Percentiles rank a stretch among this genome's conserved stretches.
These are phyloP conservation scores for Cryptosporidium meleagridis DNA, from an alignment of 169 alveolate genomes.

Conservation along the genomic window DNA sequence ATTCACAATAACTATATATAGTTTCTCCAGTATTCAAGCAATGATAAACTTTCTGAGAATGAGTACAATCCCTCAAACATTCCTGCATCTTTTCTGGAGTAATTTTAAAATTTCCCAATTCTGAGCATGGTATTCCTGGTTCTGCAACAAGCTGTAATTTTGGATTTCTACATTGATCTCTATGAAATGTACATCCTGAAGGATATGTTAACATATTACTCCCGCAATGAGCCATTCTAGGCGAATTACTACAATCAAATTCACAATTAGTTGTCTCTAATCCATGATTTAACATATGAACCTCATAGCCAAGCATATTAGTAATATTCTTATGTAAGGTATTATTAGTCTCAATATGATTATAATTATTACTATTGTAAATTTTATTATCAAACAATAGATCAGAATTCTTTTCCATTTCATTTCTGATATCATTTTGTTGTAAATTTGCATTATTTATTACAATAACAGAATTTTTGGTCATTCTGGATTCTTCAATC, in stretches of 20 bases:
- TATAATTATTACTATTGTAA: not conserved
- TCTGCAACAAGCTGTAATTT: slow-evolving; percentile 33
- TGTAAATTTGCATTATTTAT: slow-evolving; percentile 10
- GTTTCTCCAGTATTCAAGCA: slow-evolving; percentile 72
- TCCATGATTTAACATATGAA: slow-evolving; percentile 25
- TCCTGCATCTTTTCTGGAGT: slow-evolving; percentile 46
- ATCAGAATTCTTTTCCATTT: not conserved
- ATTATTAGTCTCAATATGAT: not conserved
- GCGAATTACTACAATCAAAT: slow-evolving; percentile 63
- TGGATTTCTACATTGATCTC: slow-evolving; percentile 65
- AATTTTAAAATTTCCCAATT: not conserved
- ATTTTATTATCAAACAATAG: not conserved
- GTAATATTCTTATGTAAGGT: slow-evolving; percentile 2
- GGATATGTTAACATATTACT: slow-evolving; percentile 62
- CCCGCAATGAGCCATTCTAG: slow-evolving; percentile 69
- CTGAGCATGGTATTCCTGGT: slow-evolving; percentile 70
- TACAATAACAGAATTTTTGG: not conserved
- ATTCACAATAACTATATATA: slow-evolving; percentile 62
- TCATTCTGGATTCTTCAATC: slow-evolving; percentile 36
- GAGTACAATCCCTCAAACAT: slow-evolving; percentile 59
- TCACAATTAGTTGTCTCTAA: slow-evolving; percentile 39
- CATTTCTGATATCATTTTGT: not conserved
- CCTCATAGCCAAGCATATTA: slow-evolving; percentile 17
- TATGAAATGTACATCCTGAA: slow-evolving; percentile 67
- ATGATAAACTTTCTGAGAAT: slow-evolving; percentile 41